A percentile compares a stretch with the other conserved stretches of the same genome.
Evolutionary conservation across 495 filamentous ascomycete genomes (phyloP).

Genomic region (Penicillium ucsense): DNA sequence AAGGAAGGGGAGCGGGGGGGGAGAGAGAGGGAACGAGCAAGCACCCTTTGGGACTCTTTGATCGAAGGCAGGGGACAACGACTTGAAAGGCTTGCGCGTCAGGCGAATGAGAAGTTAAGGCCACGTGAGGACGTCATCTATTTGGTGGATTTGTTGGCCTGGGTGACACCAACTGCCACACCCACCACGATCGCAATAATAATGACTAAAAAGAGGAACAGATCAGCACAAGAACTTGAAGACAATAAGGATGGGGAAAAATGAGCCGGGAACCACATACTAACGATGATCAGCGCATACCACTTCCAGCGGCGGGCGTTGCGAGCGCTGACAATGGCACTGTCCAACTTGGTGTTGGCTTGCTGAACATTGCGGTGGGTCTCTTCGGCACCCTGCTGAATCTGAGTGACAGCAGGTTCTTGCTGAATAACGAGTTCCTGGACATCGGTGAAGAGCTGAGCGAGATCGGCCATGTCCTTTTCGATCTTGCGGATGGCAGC

Average conservation of each 20-base stretch:
- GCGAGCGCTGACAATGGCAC: constrained; percentile 70
- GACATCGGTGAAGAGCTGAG: constrained; percentile 76
- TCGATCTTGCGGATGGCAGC: constrained; percentile 87
- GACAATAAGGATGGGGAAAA: not conserved
- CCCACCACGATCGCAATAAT: constrained; percentile 43
- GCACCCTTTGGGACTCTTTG: too few relatives aligned
- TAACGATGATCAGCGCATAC: constrained; percentile 76
- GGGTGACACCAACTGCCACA: constrained; percentile 39
- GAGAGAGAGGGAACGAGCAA: not conserved
- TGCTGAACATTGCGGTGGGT: constrained; percentile 67
- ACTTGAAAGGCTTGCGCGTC: too few relatives aligned
- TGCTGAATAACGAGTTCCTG: constrained; percentile 75
- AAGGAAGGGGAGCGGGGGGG: not conserved
- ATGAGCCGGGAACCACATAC: constrained; percentile 43
- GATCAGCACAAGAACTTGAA: not conserved
- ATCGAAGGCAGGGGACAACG: too few relatives aligned
- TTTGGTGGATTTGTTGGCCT: constrained; percentile 20
- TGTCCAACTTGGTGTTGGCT: constrained; percentile 68
- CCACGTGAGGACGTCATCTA: not conserved
- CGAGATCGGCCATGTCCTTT: constrained; percentile 73
- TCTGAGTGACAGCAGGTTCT: constrained; percentile 62
- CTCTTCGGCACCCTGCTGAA: constrained; percentile 74
- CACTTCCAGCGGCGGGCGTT: constrained; percentile 91
- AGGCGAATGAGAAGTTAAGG: too few relatives aligned
- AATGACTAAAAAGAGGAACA: constrained; percentile 23